phyloP scores from a whole-genome alignment of 1,139 yeast genomes.

The Geotrichum macrosporum region DNA sequence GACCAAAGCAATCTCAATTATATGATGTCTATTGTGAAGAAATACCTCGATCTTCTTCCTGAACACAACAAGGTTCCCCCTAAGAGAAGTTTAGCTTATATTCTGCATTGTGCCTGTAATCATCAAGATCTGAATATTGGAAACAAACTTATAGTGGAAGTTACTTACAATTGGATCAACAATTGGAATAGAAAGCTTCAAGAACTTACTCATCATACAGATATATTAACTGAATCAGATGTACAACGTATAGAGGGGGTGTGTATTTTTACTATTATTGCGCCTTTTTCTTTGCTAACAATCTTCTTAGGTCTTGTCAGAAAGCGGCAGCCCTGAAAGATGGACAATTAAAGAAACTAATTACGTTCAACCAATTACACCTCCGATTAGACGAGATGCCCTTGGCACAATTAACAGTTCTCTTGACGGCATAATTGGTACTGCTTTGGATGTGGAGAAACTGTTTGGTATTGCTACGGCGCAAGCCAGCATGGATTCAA shows the following conservation, averaged over 20 bases:
- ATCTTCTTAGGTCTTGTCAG: neutral
- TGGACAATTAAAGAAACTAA: conserved; percentile 2
- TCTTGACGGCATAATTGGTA: conserved; percentile 14
- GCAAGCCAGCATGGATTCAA: conserved; percentile 12
- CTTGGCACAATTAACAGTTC: conserved; percentile 12
- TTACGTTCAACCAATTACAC: conserved; percentile 8
- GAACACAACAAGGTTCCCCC: neutral
- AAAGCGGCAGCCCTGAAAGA: conserved; percentile 1
- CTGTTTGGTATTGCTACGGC: conserved; percentile 16
- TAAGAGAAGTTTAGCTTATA: conserved; percentile 22
- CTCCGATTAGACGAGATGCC: conserved; percentile 9
- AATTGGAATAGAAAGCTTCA: conserved; percentile 6
- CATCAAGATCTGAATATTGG: conserved; percentile 10
- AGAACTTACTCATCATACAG: conserved; percentile 20
- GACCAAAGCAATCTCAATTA: conserved; percentile 2
- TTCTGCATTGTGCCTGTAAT: conserved; percentile 24
- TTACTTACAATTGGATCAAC: conserved; percentile 16
- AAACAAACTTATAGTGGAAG: conserved; percentile 10
- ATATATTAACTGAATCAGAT: conserved; percentile 23
- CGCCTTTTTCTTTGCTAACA: conserved; percentile 2
- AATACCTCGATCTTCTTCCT: neutral
- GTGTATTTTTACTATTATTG: conserved; percentile 10
- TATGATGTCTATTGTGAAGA: conserved; percentile 5
- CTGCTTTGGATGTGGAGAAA: conserved; percentile 16
- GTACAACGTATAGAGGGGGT: conserved; percentile 21